These are phyloP conservation scores for Carex cristatella DNA, from an alignment of 176 grass and related monocot genomes.

Conservation along the genomic window DNA sequence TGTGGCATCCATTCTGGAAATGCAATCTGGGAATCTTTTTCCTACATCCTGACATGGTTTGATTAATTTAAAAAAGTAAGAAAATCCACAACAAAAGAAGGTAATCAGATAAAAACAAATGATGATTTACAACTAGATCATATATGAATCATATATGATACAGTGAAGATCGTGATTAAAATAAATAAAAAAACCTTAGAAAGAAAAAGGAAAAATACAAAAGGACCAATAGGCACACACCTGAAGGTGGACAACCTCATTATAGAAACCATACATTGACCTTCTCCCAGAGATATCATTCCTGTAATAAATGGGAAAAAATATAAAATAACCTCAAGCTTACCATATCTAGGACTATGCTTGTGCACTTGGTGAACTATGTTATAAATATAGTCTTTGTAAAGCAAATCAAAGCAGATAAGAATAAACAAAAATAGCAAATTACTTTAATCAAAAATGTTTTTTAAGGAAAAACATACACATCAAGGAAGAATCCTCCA, in stretches of 20 bases:
- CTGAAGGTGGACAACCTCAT: conserved; percentile 63
- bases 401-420: neutral
- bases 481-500: conserved; percentile 74
- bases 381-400: neutral
- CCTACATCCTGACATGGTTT: conserved; percentile 38
- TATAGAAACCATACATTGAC: conserved; percentile 28
- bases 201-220: neutral
- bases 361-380: neutral
- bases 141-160: neutral
- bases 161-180: neutral
- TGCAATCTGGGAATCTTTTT: conserved; percentile 41
- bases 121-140: neutral
- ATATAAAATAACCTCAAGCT: neutral
- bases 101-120: neutral
- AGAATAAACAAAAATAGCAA: neutral
- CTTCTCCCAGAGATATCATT: conserved; percentile 63
- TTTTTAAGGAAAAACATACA: conserved; percentile 25
- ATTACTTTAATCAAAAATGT: neutral
- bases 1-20: conserved; percentile 33
- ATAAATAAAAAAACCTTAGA: neutral
- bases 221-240: conserved; percentile 17
- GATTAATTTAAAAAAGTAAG: conserved; percentile 4
- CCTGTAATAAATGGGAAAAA: conserved; percentile 21
- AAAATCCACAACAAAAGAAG: neutral
- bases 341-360: neutral